Evolutionary conservation across 768 basidiomycete genomes (phyloP).

Genomic region (Glaciozyma martinii): DNA sequence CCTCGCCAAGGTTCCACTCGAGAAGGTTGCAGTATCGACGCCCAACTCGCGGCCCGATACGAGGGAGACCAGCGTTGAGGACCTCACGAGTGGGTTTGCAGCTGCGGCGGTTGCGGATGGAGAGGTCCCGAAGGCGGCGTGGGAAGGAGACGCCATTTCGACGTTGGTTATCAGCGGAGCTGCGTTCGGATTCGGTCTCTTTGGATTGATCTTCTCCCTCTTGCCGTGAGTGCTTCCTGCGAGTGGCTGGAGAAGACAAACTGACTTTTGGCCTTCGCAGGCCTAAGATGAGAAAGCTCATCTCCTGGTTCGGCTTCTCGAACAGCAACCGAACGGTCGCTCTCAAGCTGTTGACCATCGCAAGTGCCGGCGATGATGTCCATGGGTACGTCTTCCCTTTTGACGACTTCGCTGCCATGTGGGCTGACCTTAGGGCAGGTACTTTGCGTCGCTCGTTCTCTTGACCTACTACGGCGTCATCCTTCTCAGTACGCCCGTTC

Average conservation of each 20-base stretch:
- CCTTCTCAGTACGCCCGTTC: conserved; percentile 15
- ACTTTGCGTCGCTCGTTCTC: conserved; percentile 15
- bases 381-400: not conserved
- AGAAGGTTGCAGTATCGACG: not conserved
- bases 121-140: conserved; percentile 12
- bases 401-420: not conserved
- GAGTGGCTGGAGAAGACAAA: not conserved
- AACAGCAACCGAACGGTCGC: conserved; percentile 11
- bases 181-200: conserved; percentile 5
- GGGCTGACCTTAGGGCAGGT: not conserved
- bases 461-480: conserved; percentile 24
- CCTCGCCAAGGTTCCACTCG: not conserved
- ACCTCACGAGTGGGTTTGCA: not conserved
- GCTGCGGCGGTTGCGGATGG: not conserved
- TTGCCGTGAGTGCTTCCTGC: not conserved
- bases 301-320: conserved; percentile 21
- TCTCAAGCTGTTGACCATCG: conserved; percentile 26
- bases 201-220: not conserved
- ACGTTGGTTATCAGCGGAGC: conserved; percentile 11
- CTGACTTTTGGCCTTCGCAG: not conserved
- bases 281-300: conserved; percentile 19
- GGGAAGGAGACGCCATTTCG: conserved; percentile 21
- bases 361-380: conserved; percentile 13
- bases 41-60: not conserved
- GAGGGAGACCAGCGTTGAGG: not conserved